Evolutionary conservation across 495 filamentous ascomycete species (phyloP), one percentile per base, ranked within the genome.

Genomic region (Penicillium argentinense): DNA sequence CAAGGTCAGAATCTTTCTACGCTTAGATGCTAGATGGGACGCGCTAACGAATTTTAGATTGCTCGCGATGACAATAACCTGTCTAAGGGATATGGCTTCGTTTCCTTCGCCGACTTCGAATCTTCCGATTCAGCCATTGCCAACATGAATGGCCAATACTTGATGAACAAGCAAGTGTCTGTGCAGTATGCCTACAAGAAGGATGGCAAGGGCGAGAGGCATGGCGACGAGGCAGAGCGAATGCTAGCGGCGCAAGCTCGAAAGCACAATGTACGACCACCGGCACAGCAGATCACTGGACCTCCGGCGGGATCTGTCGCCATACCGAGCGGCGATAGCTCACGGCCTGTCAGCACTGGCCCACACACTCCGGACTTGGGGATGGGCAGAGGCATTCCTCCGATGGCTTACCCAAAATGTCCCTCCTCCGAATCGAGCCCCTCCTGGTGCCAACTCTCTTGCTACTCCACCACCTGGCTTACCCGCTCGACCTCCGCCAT

Each of bases 111-210:
- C 57, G 86, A 87, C 51, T 98, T 98, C 64, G 93, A 98, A 67
- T 89, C 91, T 47, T 92, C 89, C 16, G 93, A 98, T 57, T 86
- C 88, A 46, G 95, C 93, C 22, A 87, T 95, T 44, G 74, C 81
- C 40, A 89, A 89, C 58, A 96, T 98, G 91, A 88, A 97, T 63
- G 89, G 90, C 42, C 92, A 97, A 67, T 96, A 90, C 68, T 79
- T 98, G 39, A 93, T 95, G 82, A 96, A 96, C 73, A 96, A 96
- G 68, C 84, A 93, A 59, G 83, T 96, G 54, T 87, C 85, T 2
- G 95, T 97, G 30, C 92, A 98, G 64, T 98, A 98, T 67, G 93
- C 93, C 29, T 98, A 96, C 76, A 98, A 98, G 78, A 97, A 97
- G 68, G 95, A 98, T 59, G 93, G 95, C 32, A 96, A 96, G 69